These are phyloP conservation scores for Talaromyces ruber DNA, from an alignment of 495 filamentous ascomycete species.

Conservation along the genomic window DNA sequence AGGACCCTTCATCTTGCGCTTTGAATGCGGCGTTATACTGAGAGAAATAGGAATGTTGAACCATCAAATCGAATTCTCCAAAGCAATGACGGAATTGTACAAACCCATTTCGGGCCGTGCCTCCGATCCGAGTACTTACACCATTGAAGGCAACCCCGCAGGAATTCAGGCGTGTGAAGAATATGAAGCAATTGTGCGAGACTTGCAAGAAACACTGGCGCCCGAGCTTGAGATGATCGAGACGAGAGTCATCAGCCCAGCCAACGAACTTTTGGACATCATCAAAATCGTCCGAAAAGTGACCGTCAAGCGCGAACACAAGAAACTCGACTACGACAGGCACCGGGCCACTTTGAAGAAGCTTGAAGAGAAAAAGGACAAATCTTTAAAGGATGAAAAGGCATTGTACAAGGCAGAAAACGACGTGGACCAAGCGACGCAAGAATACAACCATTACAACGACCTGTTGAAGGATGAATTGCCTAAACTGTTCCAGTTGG, in stretches of 20 bases:
- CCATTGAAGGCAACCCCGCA: conserved; percentile 80
- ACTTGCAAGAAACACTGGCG: conserved; percentile 77
- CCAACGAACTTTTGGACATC: conserved; percentile 87
- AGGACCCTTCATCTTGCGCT: conserved; percentile 2
- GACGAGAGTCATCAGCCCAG: conserved; percentile 81
- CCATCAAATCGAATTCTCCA: conserved; percentile 97
- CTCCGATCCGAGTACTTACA: conserved; percentile 81
- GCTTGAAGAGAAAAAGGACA: conserved; percentile 95
- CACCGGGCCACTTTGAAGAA: conserved; percentile 79
- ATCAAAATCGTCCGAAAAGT: conserved; percentile 92
- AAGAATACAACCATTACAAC: conserved; percentile 96
- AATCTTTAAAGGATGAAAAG: conserved; percentile 93
- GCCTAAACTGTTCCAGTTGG: conserved; percentile 84
- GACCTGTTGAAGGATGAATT: conserved; percentile 92
- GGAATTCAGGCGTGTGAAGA: conserved; percentile 94
- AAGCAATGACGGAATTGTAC: conserved; percentile 92
- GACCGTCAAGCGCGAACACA: conserved; percentile 85
- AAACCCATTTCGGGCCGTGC: conserved; percentile 94
- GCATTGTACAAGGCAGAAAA: conserved; percentile 92
- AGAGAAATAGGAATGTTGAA: conserved; percentile 67
- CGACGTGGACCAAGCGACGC: conserved; percentile 83
- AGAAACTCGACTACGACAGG: conserved; percentile 93
- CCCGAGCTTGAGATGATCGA: conserved; percentile 99
- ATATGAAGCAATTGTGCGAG: conserved; percentile 85
- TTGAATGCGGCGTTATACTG: too few relatives aligned